Evolutionary conservation across 192 early-diverging fungal species (phyloP).

Genomic region (Oehlia diaphana): DNA sequence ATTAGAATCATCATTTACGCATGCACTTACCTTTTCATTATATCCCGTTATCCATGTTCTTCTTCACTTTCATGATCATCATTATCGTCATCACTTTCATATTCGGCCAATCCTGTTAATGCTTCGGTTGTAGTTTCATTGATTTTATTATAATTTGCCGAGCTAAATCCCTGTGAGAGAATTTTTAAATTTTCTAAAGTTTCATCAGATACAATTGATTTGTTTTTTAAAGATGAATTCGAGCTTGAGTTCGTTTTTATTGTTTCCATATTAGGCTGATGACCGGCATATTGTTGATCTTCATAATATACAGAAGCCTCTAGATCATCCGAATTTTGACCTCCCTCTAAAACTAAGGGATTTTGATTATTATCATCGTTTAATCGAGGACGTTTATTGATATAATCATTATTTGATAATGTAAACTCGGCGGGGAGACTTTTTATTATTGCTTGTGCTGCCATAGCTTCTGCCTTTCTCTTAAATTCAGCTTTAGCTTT

Average conservation of each 20-base stretch:
- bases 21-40: not conserved
- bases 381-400: conserved; percentile 12
- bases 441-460: conserved; percentile 51
- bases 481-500: conserved; percentile 50
- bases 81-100: conserved; percentile 46
- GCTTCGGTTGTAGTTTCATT: conserved; percentile 24
- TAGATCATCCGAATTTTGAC: not conserved
- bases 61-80: conserved; percentile 39
- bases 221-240: conserved; percentile 26
- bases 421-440: conserved; percentile 54
- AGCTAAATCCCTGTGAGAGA: conserved; percentile 4
- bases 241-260: not conserved
- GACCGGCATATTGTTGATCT: not conserved
- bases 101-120: conserved; percentile 40
- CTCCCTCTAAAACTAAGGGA: conserved; percentile 32
- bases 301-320: not conserved
- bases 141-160: not conserved
- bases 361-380: conserved; percentile 10
- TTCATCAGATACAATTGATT: conserved; percentile 33
- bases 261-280: not conserved
- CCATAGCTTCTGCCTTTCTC: conserved; percentile 59
- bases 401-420: conserved; percentile 22
- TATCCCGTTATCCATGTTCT: conserved; percentile 33
- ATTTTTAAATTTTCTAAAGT: conserved; percentile 22
- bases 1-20: too few relatives aligned